Conservation (phyloP, 2,329 filamentous ascomycete genomes). For the Elsinoe australis region DNA sequence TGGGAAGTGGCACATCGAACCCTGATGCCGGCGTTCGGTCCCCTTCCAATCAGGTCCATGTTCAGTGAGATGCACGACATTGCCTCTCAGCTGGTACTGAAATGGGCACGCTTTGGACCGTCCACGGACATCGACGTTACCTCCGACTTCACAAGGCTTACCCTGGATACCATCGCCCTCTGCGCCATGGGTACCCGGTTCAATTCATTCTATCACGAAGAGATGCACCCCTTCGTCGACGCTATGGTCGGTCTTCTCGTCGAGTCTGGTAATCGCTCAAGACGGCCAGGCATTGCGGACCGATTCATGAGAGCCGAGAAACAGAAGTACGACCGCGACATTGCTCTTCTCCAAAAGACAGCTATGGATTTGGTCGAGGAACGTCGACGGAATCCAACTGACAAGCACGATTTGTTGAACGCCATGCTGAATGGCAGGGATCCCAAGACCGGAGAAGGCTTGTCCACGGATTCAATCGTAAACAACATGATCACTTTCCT, state of each 20-base stretch:
- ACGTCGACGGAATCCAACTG: constrained; percentile 46
- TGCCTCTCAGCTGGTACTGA: constrained; percentile 30
- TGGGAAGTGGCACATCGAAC: constrained; percentile 38
- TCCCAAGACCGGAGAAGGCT: constrained; percentile 56
- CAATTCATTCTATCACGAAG: constrained; percentile 64
- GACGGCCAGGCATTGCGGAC: constrained; percentile 38
- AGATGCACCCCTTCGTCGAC: constrained; percentile 61
- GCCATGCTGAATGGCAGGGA: constrained; percentile 64
- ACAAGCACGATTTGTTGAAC: constrained; percentile 58
- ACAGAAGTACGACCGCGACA: constrained; percentile 48
- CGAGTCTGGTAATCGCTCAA: constrained; percentile 47
- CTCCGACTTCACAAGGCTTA: constrained; percentile 64
- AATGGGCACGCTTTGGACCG: constrained; percentile 38
- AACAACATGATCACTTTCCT: constrained; percentile 64
- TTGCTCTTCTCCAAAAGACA: constrained; percentile 48
- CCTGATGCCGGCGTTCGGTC: constrained; percentile 43
- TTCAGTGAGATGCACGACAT: constrained; percentile 35
- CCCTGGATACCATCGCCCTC: constrained; percentile 64
- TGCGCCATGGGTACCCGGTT: constrained; percentile 66
- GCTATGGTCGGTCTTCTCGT: constrained; percentile 59
- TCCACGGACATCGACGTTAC: constrained; percentile 50
- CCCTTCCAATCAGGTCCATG: constrained; percentile 39
- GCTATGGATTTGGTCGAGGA: constrained; percentile 54
- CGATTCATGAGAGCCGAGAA: constrained; percentile 38
- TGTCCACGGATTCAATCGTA: constrained; percentile 56